These are phyloP conservation scores for Alopecurus myosuroides DNA, from an alignment of 176 grass and related monocot species.

Conservation along the genomic window DNA sequence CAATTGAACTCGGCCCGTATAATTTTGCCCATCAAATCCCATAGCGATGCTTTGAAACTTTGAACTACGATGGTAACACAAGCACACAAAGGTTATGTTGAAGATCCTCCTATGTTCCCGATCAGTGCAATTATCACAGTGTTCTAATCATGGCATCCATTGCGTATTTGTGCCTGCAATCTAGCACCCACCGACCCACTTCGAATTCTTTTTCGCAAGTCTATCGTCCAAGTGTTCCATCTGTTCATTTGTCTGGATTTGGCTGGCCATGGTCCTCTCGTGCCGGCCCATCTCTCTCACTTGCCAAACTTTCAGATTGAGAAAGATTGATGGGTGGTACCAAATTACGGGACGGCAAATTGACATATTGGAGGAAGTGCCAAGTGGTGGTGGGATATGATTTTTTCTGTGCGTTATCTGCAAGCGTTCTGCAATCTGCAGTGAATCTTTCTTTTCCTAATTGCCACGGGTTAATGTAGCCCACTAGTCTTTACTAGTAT, in stretches of 20 bases:
- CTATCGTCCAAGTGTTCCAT: slow-evolving; percentile 6
- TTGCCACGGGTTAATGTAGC: not conserved
- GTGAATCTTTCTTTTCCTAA: not conserved
- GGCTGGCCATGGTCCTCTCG: slow-evolving; percentile 19
- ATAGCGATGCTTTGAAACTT: not conserved
- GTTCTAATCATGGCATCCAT: not conserved
- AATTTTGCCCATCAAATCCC: not conserved
- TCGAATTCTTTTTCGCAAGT: not conserved
- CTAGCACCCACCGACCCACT: not conserved
- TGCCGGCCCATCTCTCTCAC: slow-evolving; percentile 3
- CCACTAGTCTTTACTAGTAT: too few relatives aligned
- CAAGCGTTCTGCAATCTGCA: not conserved
- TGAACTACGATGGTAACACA: not conserved
- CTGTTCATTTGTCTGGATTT: slow-evolving; percentile 27
- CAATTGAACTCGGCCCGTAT: not conserved
- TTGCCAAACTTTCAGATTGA: slow-evolving; percentile 38
- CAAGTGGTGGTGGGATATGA: not conserved
- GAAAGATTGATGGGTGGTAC: slow-evolving; percentile 30
- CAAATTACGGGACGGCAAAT: slow-evolving; percentile 17
- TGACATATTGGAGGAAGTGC: slow-evolving; percentile 21
- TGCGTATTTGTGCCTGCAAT: not conserved
- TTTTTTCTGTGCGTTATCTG: slow-evolving; percentile 19
- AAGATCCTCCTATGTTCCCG: not conserved
- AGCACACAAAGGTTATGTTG: not conserved
- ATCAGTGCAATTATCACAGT: not conserved